Evolutionary conservation across 2,329 filamentous ascomycete genomes (phyloP).

Genomic region (Diaporthe sp.): DNA sequence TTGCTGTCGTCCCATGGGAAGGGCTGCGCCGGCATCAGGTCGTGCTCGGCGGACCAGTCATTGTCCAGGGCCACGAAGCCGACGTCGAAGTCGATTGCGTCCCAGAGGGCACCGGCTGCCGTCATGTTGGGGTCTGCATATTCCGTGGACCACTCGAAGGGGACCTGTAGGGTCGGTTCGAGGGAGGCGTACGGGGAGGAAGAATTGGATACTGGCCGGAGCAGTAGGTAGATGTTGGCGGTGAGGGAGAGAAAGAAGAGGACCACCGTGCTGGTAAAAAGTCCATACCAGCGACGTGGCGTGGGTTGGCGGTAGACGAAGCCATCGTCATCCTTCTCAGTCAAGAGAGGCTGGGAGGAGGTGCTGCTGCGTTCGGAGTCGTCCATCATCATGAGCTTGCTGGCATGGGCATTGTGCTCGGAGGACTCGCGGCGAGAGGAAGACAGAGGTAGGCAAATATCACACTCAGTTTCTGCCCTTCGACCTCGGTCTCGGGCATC

Average conservation of each 20-base stretch:
- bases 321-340: conserved; percentile 2
- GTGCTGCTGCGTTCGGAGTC: conserved; percentile 5
- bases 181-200: not conserved
- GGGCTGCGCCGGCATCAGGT: conserved; percentile 39
- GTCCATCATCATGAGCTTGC: not conserved
- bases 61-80: conserved; percentile 39
- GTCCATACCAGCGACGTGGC: not conserved
- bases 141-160: conserved; percentile 5
- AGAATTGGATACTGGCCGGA: not conserved
- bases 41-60: conserved; percentile 36
- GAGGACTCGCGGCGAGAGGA: too few relatives aligned
- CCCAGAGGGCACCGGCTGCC: conserved; percentile 16
- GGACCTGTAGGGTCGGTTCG: not conserved
- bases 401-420: too few relatives aligned
- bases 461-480: too few relatives aligned
- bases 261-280: not conserved
- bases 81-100: conserved; percentile 37
- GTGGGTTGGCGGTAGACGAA: not conserved
- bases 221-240: not conserved
- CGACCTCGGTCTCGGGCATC: too few relatives aligned
- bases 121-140: not conserved
- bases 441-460: too few relatives aligned
- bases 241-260: not conserved
- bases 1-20: conserved; percentile 46
- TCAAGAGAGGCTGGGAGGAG: not conserved